Percentiles rank a stretch among this genome's conserved stretches.
Conservation (phyloP, 441 rosid species). For the Euphorbia celastroides region DNA sequence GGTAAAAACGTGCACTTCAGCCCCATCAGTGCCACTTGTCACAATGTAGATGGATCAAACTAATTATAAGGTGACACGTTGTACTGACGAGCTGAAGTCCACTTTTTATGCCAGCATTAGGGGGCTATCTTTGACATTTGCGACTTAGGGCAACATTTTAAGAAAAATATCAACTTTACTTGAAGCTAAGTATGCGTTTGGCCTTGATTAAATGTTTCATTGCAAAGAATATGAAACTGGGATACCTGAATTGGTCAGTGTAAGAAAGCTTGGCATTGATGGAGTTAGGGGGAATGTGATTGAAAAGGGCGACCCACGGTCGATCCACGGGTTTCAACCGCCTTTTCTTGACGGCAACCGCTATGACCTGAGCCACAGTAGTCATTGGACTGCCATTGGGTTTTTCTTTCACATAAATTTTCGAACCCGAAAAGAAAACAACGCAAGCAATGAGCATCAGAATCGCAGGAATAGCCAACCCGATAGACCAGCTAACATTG, state of each 20-base stretch:
- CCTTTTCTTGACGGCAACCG: conserved; percentile 57
- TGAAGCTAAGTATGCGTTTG: too few relatives aligned
- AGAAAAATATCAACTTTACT: too few relatives aligned
- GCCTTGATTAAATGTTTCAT: too few relatives aligned
- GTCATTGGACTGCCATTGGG: conserved; percentile 72
- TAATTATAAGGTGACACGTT: too few relatives aligned
- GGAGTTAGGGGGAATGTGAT: conserved; percentile 39
- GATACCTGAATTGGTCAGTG: conserved; percentile 71
- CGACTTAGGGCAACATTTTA: too few relatives aligned
- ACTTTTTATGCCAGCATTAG: too few relatives aligned
- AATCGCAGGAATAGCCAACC: conserved; percentile 57
- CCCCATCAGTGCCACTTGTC: too few relatives aligned
- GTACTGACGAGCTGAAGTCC: too few relatives aligned
- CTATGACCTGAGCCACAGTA: conserved; percentile 51
- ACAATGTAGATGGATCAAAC: too few relatives aligned
- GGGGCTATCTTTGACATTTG: too few relatives aligned
- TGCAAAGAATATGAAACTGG: conserved; percentile 24
- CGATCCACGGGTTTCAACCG: conserved; percentile 41
- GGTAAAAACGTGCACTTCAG: too few relatives aligned
- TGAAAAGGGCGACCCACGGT: conserved; percentile 50
- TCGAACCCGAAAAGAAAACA: conserved; percentile 49
- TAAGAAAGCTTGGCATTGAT: conserved; percentile 55
- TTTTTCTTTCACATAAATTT: conserved; percentile 56
- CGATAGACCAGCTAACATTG: conserved; percentile 66
- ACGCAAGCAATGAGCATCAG: conserved; percentile 51